Percentiles rank a stretch among this genome's conserved stretches.
Conservation (phyloP, 768 basidiomycete species). For the Lactifluus pinguis region DNA sequence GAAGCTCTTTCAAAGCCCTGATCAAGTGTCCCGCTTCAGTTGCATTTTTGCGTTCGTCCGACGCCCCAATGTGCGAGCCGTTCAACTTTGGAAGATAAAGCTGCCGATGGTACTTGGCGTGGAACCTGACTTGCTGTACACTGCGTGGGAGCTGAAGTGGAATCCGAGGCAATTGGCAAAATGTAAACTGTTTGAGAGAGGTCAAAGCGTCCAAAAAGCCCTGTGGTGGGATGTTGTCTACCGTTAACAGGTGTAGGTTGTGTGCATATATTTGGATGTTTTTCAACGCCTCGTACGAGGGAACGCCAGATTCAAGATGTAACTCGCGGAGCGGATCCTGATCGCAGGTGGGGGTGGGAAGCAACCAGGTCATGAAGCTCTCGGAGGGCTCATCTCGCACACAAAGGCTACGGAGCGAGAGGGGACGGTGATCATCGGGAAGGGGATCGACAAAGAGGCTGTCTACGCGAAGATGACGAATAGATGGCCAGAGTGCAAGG, state of each 20-base stretch:
- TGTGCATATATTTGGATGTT: neutral
- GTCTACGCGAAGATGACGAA: constrained; percentile 13
- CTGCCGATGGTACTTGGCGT: neutral
- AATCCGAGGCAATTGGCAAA: neutral
- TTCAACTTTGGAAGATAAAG: neutral
- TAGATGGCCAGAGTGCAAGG: constrained; percentile 10
- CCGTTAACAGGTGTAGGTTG: constrained; percentile 3
- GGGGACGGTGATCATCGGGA: constrained; percentile 2
- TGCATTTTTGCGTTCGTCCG: neutral
- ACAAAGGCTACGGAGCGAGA: constrained; percentile 3
- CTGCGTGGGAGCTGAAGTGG: constrained; percentile 1
- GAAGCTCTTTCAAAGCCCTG: constrained; percentile 8
- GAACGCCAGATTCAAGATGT: constrained; percentile 1
- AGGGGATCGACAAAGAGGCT: constrained; percentile 2
- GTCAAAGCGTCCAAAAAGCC: constrained; percentile 7
- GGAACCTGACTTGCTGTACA: neutral
- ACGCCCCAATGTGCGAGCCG: neutral
- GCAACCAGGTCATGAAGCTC: constrained; percentile 8
- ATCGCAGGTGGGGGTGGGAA: neutral
- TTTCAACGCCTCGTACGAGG: neutral
- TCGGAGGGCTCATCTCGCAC: constrained; percentile 3
- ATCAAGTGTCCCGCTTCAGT: constrained; percentile 5
- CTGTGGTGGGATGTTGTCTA: constrained; percentile 9
- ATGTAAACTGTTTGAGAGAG: constrained; percentile 3
- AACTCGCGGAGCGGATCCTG: constrained; percentile 11